Conservation (phyloP, 768 basidiomycete species). For the Leccinum broughii region DNA sequence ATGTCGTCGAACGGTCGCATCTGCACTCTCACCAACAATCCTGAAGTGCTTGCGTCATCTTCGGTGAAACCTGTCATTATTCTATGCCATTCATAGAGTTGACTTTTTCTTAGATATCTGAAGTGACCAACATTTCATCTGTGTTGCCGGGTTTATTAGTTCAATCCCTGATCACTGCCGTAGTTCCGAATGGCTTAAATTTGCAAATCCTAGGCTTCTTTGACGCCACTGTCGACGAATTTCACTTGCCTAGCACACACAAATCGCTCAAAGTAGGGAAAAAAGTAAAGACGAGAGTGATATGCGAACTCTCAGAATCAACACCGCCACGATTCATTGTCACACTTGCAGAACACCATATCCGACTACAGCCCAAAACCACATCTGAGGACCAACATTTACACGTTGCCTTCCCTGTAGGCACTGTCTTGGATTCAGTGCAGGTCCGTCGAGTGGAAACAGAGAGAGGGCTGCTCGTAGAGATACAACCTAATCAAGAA, state of each 20-base stretch:
- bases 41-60: conserved; percentile 47
- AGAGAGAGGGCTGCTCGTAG: conserved; percentile 80
- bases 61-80: conserved; percentile 44
- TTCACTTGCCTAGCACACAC: conserved; percentile 58
- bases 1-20: conserved; percentile 77
- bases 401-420: conserved; percentile 68
- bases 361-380: conserved; percentile 50
- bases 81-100: conserved; percentile 2
- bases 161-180: conserved; percentile 76
- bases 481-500: conserved; percentile 59
- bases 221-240: conserved; percentile 82
- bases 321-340: conserved; percentile 85
- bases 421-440: conserved; percentile 67
- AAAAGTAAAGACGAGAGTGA: conserved; percentile 80
- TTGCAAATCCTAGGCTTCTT: conserved; percentile 91
- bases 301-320: conserved; percentile 71
- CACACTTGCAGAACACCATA: conserved; percentile 69
- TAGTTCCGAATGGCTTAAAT: conserved; percentile 73
- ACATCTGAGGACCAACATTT: conserved; percentile 36
- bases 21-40: conserved; percentile 65
- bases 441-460: conserved; percentile 73
- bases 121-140: conserved; percentile 75
- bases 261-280: conserved; percentile 60
- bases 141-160: conserved; percentile 86
- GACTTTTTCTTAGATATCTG: conserved; percentile 53